Evolutionary conservation across 306 rosid species (phyloP).

Genomic region (Malus orientalis): DNA sequence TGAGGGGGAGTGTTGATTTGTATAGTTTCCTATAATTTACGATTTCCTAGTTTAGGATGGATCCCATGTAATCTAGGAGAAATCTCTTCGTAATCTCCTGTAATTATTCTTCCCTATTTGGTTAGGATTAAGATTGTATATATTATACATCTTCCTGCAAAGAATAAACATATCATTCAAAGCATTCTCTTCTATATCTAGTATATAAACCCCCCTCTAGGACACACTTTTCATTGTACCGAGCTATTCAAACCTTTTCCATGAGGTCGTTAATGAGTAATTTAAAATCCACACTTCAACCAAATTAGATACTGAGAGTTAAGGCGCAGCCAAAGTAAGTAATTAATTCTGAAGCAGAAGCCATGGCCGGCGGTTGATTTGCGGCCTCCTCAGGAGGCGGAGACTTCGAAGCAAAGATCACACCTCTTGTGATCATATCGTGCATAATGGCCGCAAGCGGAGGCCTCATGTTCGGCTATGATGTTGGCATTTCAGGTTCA

Average conservation of each 20-base stretch:
- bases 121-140: too few relatives aligned
- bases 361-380: constrained; percentile 28
- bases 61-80: too few relatives aligned
- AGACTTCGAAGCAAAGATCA: constrained; percentile 39
- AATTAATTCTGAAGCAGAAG: not conserved
- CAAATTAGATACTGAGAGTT: not conserved
- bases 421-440: constrained; percentile 28
- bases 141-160: too few relatives aligned
- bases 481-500: constrained; percentile 51
- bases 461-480: constrained; percentile 67
- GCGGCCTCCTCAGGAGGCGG: not conserved
- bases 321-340: not conserved
- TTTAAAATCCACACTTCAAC: not conserved
- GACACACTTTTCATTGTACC: not conserved
- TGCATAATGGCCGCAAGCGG: constrained; percentile 49
- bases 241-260: not conserved
- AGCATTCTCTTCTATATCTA: not conserved
- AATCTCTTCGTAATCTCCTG: too few relatives aligned
- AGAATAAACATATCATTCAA: too few relatives aligned
- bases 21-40: too few relatives aligned
- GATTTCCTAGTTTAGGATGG: too few relatives aligned
- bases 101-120: too few relatives aligned
- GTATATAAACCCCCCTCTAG: not conserved
- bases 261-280: not conserved
- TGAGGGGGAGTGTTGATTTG: too few relatives aligned